Percentiles rank a stretch among this genome's conserved stretches.
These are phyloP conservation scores for Lactarius pseudohatsudake DNA, from an alignment of 768 basidiomycete genomes.

Conservation along the genomic window DNA sequence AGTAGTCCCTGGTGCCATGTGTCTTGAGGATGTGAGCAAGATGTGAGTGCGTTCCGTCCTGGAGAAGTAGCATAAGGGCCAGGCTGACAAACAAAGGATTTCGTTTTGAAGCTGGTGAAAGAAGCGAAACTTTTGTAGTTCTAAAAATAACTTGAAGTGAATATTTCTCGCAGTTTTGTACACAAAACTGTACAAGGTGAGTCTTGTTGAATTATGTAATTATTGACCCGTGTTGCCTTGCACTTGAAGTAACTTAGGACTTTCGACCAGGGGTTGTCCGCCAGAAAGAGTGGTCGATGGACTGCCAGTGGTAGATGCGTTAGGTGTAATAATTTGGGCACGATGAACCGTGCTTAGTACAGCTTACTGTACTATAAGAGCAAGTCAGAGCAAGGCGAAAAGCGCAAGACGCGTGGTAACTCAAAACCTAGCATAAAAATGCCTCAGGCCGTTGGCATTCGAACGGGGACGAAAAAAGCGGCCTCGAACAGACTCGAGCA, in stretches of 20 bases:
- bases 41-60: not conserved
- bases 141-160: no score
- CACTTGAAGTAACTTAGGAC: constrained; percentile 13
- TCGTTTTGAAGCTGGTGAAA: no score
- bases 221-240: not conserved
- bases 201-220: no score
- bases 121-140: no score
- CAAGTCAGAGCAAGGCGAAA: constrained; percentile 19
- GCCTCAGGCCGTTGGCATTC: no score
- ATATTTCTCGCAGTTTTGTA: no score
- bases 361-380: no score
- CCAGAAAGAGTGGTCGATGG: constrained; percentile 27
- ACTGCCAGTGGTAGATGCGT: constrained; percentile 24
- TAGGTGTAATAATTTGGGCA: not conserved
- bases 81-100: not conserved
- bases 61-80: not conserved
- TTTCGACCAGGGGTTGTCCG: not conserved
- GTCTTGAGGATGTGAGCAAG: no score
- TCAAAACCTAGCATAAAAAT: no score
- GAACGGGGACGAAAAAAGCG: no score
- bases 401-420: constrained; percentile 14
- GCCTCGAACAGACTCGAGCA: no score
- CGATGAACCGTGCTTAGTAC: constrained; percentile 2
- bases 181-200: no score
- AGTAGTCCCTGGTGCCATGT: not conserved